phyloP scores from a whole-genome alignment of 345 rosid genomes.

The Sisymbrium altissimum region DNA sequence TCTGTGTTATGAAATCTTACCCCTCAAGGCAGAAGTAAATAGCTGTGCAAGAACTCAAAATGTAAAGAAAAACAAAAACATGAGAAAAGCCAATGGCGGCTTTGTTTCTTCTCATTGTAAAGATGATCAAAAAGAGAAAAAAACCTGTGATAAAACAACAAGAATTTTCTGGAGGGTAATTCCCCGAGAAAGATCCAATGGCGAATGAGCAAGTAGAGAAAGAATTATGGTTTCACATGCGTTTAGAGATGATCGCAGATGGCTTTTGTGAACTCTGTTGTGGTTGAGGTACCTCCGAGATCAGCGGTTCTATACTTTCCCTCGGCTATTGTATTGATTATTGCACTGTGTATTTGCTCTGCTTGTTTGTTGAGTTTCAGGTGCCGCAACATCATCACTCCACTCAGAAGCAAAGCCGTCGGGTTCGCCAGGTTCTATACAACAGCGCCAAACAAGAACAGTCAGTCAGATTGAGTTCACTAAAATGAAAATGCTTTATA shows the following conservation, averaged over 20 bases:
- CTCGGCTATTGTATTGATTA: slow-evolving; percentile 75
- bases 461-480: not conserved
- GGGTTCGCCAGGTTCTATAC: slow-evolving; percentile 88
- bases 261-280: slow-evolving; percentile 84
- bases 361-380: slow-evolving; percentile 76
- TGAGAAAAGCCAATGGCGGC: slow-evolving; percentile 10
- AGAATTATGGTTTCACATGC: slow-evolving; percentile 4
- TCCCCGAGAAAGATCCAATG: slow-evolving; percentile 1
- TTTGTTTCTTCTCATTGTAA: slow-evolving; percentile 28
- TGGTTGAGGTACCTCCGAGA: slow-evolving; percentile 78
- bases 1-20: not conserved
- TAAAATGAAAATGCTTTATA: not conserved
- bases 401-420: slow-evolving; percentile 80
- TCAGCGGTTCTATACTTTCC: slow-evolving; percentile 91
- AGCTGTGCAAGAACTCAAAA: slow-evolving; percentile 18
- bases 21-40: not conserved
- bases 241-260: slow-evolving; percentile 68
- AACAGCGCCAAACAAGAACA: not conserved
- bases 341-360: slow-evolving; percentile 70
- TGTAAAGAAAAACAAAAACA: not conserved
- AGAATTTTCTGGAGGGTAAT: not conserved
- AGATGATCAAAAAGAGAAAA: not conserved
- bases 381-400: slow-evolving; percentile 83
- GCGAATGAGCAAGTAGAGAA: not conserved
- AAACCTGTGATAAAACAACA: not conserved